phyloP scores from a whole-genome alignment of 371 early-diverging fungal species.

The Rhizopus microsporus region DNA sequence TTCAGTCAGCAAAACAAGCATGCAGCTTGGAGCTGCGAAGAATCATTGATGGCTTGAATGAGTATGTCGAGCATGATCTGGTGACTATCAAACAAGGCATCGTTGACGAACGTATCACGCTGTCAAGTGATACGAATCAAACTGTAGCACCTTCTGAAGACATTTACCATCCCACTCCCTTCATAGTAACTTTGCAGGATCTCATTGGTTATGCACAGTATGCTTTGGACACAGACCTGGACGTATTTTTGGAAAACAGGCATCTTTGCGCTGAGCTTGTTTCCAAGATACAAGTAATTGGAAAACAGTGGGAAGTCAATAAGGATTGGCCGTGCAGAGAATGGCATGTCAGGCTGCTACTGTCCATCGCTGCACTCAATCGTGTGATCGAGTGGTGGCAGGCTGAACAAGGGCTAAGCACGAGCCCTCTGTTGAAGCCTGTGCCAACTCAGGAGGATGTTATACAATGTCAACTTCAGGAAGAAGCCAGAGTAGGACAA shows the following conservation, averaged over 20 bases:
- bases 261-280: constrained; percentile 58
- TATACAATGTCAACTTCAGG: constrained; percentile 30
- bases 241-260: constrained; percentile 51
- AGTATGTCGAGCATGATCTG: constrained; percentile 62
- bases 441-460: not conserved
- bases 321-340: constrained; percentile 61
- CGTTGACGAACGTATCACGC: too few species aligned
- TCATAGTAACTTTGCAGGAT: constrained; percentile 61
- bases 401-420: constrained; percentile 41
- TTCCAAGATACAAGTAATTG: constrained; percentile 51
- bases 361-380: constrained; percentile 60
- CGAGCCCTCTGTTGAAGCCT: constrained; percentile 11
- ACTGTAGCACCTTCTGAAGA: constrained; percentile 41
- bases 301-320: constrained; percentile 53
- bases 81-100: constrained; percentile 21
- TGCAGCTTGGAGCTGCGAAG: constrained; percentile 57
- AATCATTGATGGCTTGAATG: constrained; percentile 73
- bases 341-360: constrained; percentile 56
- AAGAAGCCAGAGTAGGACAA: constrained; percentile 58
- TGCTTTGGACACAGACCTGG: constrained; percentile 58
- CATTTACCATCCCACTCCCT: constrained; percentile 60
- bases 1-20: constrained; percentile 45
- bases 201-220: constrained; percentile 58
- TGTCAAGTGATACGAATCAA: constrained; percentile 35
- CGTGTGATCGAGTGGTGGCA: constrained; percentile 69